Conservation (phyloP, 2,329 filamentous ascomycete genomes). For the Penicillium sp. region DNA sequence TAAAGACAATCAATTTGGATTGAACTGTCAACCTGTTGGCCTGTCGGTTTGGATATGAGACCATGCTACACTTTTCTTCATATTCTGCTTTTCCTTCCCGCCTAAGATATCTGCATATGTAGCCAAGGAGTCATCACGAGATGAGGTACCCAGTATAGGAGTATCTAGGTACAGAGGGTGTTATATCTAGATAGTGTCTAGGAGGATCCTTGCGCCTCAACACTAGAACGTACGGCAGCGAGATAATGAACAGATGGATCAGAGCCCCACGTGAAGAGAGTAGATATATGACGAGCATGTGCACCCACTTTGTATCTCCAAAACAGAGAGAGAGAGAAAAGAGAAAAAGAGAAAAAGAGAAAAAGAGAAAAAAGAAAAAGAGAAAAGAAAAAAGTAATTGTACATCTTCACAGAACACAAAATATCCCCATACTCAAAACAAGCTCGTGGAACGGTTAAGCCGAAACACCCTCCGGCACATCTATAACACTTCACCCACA, state of each 20-base stretch:
- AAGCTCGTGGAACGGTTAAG: background rate
- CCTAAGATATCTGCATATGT: too few species aligned
- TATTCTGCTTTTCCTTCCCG: too few species aligned
- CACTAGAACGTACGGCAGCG: background rate
- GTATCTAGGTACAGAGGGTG: too few species aligned
- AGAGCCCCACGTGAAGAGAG: background rate
- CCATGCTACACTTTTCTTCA: too few species aligned
- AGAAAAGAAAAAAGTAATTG: conserved; percentile 16
- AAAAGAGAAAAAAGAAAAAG: background rate
- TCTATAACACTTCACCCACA: conserved; percentile 87
- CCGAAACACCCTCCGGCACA: background rate
- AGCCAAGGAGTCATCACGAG: too few species aligned
- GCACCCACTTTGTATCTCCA: conserved; percentile 7
- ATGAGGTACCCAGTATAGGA: too few species aligned
- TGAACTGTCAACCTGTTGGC: background rate
- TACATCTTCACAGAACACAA: conserved; percentile 21
- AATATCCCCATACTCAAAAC: conserved; percentile 16
- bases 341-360: background rate
- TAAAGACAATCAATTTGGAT: background rate
- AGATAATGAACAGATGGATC: background rate
- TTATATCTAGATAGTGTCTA: too few species aligned
- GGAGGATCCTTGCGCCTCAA: background rate
- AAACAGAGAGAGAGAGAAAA: too few species aligned
- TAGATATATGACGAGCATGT: conserved; percentile 17
- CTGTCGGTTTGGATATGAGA: background rate